Base-by-base conservation (phyloP, 148 eudicot genomes). In the Simmondsia chinensis region DNA sequence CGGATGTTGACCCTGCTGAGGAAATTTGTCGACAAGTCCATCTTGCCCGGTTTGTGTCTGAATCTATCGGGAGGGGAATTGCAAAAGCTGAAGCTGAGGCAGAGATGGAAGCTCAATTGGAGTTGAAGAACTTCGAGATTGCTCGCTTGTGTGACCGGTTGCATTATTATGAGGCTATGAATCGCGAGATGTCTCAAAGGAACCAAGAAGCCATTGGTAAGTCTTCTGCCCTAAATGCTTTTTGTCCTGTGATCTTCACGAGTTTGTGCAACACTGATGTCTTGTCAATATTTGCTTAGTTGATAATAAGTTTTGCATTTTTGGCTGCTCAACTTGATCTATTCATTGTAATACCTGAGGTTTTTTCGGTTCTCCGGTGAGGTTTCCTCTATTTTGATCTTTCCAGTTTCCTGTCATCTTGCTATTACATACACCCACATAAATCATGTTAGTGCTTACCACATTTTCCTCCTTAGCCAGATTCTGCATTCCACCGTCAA, bases 101-200 rank as follows among this genome's bases (percentile, higher is more conserved):
- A 46, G 94, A 77, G 49, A 80, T 93, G 79, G 89, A 80, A 63
- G 77, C 78, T 39, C 87, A 71, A 45, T 21, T 93, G 42, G 80
- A 93, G 48, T 40, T 37, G n/a, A 93, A 93, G 74, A 82, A 82
- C 71, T 74, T 75, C 43, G 99, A 93, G 74, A 79, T 93, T 28
- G 77, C 94, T 69, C 79, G 96, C 47, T 58, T 86, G 42, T 68
- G 52, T 66, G 99, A 93, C 66, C 72, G 83, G 42, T 60, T 86
- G 62, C 86, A 69, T 47, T 93, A 93, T 57, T 86, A 85, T 15
- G 96, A 93, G 68, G 72, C 87, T 46, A 78, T 86, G 74, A 93
- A 93, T 61, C 68, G 60, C 48, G 99, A 93, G 66, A 93, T 93
- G 99, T 86, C 96, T 42, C 96, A 93, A 42, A 86, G 96, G 68